These are phyloP conservation scores for Apiospora koreana DNA, from an alignment of 2,329 filamentous ascomycete genomes.

Conservation along the genomic window DNA sequence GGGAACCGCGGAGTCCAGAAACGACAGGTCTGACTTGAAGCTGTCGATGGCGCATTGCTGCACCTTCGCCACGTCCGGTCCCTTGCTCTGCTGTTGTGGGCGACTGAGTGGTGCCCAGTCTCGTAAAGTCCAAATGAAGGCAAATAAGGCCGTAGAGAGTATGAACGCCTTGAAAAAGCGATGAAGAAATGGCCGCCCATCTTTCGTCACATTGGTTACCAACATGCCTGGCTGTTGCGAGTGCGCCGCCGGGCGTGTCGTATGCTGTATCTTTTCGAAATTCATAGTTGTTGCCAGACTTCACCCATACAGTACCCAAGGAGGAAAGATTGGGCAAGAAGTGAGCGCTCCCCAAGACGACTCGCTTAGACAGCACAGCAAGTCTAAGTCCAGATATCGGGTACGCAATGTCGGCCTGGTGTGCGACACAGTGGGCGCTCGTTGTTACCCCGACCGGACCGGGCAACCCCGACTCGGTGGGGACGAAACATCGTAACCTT, in stretches of 20 bases:
- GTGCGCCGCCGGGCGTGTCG: not conserved
- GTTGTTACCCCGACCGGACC: not conserved
- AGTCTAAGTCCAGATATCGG: not conserved
- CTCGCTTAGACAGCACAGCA: too few species aligned
- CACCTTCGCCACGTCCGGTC: constrained; percentile 17
- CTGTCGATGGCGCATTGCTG: constrained; percentile 53
- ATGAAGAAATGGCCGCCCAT: too few species aligned
- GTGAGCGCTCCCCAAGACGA: too few species aligned
- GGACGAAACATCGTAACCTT: too few species aligned
- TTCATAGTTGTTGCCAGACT: not conserved
- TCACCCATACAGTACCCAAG: not conserved
- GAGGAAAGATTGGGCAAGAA: not conserved
- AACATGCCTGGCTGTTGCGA: not conserved
- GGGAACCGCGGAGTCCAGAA: constrained; percentile 49
- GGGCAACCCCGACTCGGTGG: not conserved
- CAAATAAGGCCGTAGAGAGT: not conserved
- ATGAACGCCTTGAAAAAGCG: not conserved
- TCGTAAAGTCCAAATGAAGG: not conserved
- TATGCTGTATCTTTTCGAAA: not conserved
- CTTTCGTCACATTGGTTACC: not conserved
- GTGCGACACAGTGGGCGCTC: not conserved
- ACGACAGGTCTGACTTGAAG: constrained; percentile 49
- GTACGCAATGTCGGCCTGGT: not conserved
- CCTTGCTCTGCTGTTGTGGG: too few species aligned
- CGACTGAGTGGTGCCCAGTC: not conserved